Evolutionary conservation across 176 grass and related monocot genomes (phyloP), one percentile per base, ranked within the genome.

Genomic region (Raddia guianensis): DNA sequence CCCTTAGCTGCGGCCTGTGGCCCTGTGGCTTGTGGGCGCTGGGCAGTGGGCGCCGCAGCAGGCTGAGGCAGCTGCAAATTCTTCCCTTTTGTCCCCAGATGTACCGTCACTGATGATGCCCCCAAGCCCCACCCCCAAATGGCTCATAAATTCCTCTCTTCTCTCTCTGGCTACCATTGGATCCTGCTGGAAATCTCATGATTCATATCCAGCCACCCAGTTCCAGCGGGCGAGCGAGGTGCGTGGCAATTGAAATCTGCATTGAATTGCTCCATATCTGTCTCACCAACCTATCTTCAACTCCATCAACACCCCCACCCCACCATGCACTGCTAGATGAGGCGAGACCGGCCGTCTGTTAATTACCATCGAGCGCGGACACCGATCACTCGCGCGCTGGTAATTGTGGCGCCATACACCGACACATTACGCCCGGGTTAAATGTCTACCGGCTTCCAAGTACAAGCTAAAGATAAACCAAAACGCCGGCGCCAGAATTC

Each of bases 31-130:
- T 9, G 57, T 12, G 20, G 70, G 12, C 4, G 53, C 21, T 3
- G 84, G 70, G 59, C 61, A 14, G 65, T 50, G 33, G 81, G 62
- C 19, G 43, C 79, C 37, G 75, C 76, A 64, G 63, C 79, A 48
- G 59, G 50, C 16, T 18, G 51, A 55, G 43, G 15, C 62, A 46
- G 70, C 64, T 91, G 49, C 65, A 73, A 84, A 80, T 92, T 75
- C 76, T 75, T 62, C 66, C 80, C 66, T 92, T 92, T 69, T 92
- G 90, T 92, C 87, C 78, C 73, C 84, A 69, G 80, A 86, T 74
- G 70, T 47, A 81, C 71, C 83, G 62, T 66, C 84, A 81, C 63
- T 83, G 78, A 87, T 93, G 87, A 76, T 90, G 82, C 78, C 5
- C 16, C 81, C 74, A 59, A 78, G 84, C 59, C 87, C 84, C 87